Percentiles rank a stretch among this genome's conserved stretches.
Evolutionary conservation across 164 flowering plant genomes (phyloP).

Genomic region (Litsea cubeba): DNA sequence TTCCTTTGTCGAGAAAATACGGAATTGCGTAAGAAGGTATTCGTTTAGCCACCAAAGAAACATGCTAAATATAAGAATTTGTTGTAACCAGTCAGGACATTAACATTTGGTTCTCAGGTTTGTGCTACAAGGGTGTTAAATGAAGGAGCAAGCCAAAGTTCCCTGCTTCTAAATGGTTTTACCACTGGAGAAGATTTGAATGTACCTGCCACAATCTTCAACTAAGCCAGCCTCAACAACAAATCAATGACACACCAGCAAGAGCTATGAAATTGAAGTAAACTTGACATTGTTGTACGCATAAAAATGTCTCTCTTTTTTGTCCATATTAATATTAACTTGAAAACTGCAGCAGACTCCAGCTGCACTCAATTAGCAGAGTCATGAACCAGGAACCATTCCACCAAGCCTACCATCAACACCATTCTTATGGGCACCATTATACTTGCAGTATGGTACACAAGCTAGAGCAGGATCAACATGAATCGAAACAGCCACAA

Average conservation of each 20-base stretch:
- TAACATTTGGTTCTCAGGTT: constrained; percentile 35
- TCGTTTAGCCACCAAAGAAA: constrained; percentile 11
- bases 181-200: constrained; percentile 35
- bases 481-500: background rate
- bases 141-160: constrained; percentile 39
- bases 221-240: constrained; percentile 69
- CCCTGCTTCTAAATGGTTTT: constrained; percentile 29
- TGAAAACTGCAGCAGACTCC: constrained; percentile 20
- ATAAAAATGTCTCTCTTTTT: background rate
- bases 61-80: background rate
- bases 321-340: constrained; percentile 1
- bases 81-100: constrained; percentile 4
- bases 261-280: constrained; percentile 50
- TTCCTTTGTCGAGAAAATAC: constrained; percentile 51
- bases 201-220: constrained; percentile 52
- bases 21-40: constrained; percentile 56
- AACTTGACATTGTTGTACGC: constrained; percentile 4
- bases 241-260: constrained; percentile 36
- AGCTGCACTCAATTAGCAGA: constrained; percentile 15
- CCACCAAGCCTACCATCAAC: background rate
- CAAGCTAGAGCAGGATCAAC: constrained; percentile 1
- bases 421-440: constrained; percentile 8
- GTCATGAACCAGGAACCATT: constrained; percentile 14
- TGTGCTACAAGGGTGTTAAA: constrained; percentile 44
- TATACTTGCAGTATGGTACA: constrained; percentile 8